phyloP scores from a whole-genome alignment of 805 yeast species.

The Kregervanrija pseudodelftensis region DNA sequence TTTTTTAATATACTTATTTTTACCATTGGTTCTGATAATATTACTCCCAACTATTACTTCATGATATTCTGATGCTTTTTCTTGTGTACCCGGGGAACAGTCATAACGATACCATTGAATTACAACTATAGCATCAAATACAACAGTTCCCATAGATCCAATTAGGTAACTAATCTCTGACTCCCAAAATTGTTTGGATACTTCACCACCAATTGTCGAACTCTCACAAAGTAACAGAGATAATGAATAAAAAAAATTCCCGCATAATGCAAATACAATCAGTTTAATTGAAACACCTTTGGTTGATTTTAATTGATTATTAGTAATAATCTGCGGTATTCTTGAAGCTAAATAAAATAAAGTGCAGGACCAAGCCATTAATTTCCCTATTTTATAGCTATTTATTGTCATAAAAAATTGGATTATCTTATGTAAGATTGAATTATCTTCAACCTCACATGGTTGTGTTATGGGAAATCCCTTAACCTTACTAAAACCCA shows the following conservation, averaged over 20 bases:
- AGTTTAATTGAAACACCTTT: conserved; percentile 44
- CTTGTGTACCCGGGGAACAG: background rate
- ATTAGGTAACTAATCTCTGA: conserved; percentile 34
- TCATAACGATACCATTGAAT: conserved; percentile 35
- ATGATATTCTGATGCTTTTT: background rate
- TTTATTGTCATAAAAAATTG: conserved; percentile 12
- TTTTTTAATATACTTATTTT: background rate
- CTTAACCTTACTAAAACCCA: conserved; percentile 24
- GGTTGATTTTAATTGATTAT: conserved; percentile 38
- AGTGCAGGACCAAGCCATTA: conserved; percentile 48
- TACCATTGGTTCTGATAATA: background rate
- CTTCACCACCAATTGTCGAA: conserved; percentile 30
- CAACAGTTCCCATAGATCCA: conserved; percentile 47
- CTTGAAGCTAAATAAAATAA: conserved; percentile 41
- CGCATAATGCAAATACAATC: conserved; percentile 42
- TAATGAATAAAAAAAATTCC: conserved; percentile 42
- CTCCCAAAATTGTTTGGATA: conserved; percentile 33
- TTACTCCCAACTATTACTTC: conserved; percentile 1
- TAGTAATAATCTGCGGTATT: conserved; percentile 44
- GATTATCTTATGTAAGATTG: conserved; percentile 16
- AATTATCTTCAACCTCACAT: conserved; percentile 13
- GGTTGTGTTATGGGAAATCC: conserved; percentile 16
- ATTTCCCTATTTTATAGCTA: conserved; percentile 17
- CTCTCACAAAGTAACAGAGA: conserved; percentile 39
- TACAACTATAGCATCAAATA: conserved; percentile 38